These are phyloP conservation scores for Entophlyctis luteolus DNA, from an alignment of 192 early-diverging fungal genomes.

Conservation along the genomic window DNA sequence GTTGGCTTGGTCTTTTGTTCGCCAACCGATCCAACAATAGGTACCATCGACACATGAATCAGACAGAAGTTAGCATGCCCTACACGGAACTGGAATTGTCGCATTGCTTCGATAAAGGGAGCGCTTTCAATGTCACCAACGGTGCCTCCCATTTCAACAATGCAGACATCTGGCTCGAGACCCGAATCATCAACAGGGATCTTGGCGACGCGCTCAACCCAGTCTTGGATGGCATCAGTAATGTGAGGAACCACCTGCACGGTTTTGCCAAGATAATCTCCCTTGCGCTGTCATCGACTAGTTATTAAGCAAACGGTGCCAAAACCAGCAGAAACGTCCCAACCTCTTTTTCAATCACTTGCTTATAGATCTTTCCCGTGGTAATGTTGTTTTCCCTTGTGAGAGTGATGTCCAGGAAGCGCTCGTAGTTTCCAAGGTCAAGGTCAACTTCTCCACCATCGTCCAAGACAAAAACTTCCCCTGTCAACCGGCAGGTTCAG, in stretches of 20 bases:
- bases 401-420: slow-evolving; percentile 90
- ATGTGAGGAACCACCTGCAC: slow-evolving; percentile 99
- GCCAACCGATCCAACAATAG: slow-evolving; percentile 93
- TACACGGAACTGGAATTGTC: slow-evolving; percentile 99
- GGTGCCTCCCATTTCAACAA: slow-evolving; percentile 95
- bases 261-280: slow-evolving; percentile 97
- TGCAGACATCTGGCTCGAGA: slow-evolving; percentile 90
- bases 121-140: slow-evolving; percentile 99
- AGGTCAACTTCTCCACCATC: slow-evolving; percentile 99
- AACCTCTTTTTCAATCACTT: slow-evolving; percentile 88
- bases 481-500: slow-evolving; percentile 33
- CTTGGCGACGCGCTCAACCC: slow-evolving; percentile 92
- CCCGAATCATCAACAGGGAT: slow-evolving; percentile 80
- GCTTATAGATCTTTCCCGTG: slow-evolving; percentile 95
- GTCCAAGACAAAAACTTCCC: slow-evolving; percentile 97
- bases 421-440: slow-evolving; percentile 98
- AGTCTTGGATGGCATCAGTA: slow-evolving; percentile 95
- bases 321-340: neutral
- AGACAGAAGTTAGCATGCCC: slow-evolving; percentile 97
- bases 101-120: slow-evolving; percentile 99
- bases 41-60: slow-evolving; percentile 96
- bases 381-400: slow-evolving; percentile 98
- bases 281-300: slow-evolving; percentile 58
- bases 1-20: slow-evolving; percentile 99
- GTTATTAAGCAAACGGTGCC: neutral